Base-by-base conservation (phyloP, 2,329 filamentous ascomycete species). In the Microsporum canis region DNA sequence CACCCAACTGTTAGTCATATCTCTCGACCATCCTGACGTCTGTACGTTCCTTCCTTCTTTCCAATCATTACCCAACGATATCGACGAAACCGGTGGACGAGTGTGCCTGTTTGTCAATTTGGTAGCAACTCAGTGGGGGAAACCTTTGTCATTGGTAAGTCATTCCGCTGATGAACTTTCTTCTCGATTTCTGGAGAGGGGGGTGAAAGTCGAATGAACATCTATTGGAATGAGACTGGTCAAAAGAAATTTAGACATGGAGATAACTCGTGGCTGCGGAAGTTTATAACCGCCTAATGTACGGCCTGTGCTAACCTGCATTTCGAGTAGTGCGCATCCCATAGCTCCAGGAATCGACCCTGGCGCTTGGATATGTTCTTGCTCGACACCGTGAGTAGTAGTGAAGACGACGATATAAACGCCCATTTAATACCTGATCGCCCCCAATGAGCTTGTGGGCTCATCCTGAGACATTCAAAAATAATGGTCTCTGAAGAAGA, bases 351-450 rank as follows among this genome's bases (percentile, higher is more conserved):
- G 27, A 31, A 34, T 55, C 31, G 5, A 36, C 51, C 12, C 36
- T 57, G 34, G 57, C 23, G 59, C 56, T 43, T 59, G 41, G 64
- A 65, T 47, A 66, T 66, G 64, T 63, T 56, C 58, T 45, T 58
- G 51, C 62, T 62, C 23, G 62, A 65, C 27, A 63, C 41, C 38
- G 34, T 14, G 33, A 43, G 51, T 36, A 55, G 57, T 39, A 63
- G 58, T 58, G 63, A 65, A 63, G 62, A 66, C 63, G 62, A 63
- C 56, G 63, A 63, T 59, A 53, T 56, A 39, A 41, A 29, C 36
- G 29, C 41, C 3, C 51, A 36, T 43, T 55, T 39, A 29, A 62
- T 29, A 27, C 31, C 41, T 39, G 12, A 41, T 58, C 55, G 61
- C 57, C 61, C 39, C 64, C 57, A 58, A 65, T 65, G 64, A 60